Percentiles rank a stretch among this genome's conserved stretches.
Conservation (phyloP, 2,329 filamentous ascomycete genomes). For the Xylariaceae sp. region DNA sequence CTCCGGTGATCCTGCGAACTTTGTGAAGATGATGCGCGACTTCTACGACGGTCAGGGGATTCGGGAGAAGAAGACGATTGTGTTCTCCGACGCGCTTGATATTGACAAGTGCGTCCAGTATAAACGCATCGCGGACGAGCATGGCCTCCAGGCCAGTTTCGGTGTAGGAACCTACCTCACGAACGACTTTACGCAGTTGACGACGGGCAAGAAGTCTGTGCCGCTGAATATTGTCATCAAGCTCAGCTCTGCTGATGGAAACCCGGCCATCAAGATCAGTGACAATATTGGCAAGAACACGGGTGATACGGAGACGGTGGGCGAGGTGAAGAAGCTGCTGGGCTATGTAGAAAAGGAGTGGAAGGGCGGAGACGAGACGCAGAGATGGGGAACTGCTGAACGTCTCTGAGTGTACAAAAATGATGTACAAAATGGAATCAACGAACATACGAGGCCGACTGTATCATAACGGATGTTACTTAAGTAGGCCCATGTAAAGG, state of each 20-base stretch:
- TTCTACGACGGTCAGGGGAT: conserved; percentile 78
- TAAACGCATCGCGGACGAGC: conserved; percentile 72
- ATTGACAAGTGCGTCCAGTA: conserved; percentile 89
- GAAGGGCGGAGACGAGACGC: conserved; percentile 76
- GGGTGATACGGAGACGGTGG: conserved; percentile 72
- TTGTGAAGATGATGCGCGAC: conserved; percentile 69
- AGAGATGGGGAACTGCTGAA: conserved; percentile 61
- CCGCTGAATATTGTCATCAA: conserved; percentile 99
- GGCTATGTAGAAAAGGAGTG: conserved; percentile 84
- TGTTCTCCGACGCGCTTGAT: conserved; percentile 93
- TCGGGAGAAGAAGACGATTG: conserved; percentile 76
- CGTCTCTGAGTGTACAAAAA: background rate
- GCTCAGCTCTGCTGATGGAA: conserved; percentile 75
- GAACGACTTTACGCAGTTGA: conserved; percentile 78
- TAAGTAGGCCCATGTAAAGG: background rate
- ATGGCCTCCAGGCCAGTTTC: conserved; percentile 80
- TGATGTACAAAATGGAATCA: too few species aligned
- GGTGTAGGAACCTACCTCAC: conserved; percentile 94
- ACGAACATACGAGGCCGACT: background rate
- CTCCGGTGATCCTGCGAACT: conserved; percentile 77
- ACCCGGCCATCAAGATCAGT: conserved; percentile 84
- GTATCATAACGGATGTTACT: background rate
- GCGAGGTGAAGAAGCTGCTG: conserved; percentile 75
- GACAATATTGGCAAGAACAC: conserved; percentile 94
- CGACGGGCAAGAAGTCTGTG: conserved; percentile 73